Percentiles rank a stretch among this genome's conserved stretches.
These are phyloP conservation scores for Morella rubra DNA, from an alignment of 306 rosid species.

Conservation along the genomic window DNA sequence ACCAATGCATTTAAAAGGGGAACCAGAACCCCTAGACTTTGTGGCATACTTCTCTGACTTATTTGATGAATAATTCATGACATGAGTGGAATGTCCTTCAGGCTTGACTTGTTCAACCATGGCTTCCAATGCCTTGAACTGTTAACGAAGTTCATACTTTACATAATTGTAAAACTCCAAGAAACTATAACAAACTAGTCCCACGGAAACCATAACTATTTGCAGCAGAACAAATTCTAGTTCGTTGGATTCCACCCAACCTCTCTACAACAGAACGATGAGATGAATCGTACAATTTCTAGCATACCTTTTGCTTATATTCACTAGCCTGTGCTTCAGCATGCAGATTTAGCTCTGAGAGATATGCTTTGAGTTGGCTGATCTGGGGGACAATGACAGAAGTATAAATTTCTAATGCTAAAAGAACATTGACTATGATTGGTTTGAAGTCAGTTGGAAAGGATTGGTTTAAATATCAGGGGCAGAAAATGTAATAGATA, in stretches of 20 bases:
- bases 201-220: neutral
- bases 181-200: constrained; percentile 4
- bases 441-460: neutral
- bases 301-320: constrained; percentile 74
- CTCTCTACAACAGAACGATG: constrained; percentile 5
- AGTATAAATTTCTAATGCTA: constrained; percentile 6
- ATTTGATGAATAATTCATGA: constrained; percentile 60
- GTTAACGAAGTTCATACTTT: constrained; percentile 27
- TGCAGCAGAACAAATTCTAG: neutral
- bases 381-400: constrained; percentile 47
- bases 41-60: constrained; percentile 59
- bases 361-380: constrained; percentile 60
- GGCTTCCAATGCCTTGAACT: constrained; percentile 91
- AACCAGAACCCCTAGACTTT: constrained; percentile 88
- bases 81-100: constrained; percentile 53
- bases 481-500: constrained; percentile 16
- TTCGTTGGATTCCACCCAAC: neutral
- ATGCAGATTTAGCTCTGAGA: constrained; percentile 87
- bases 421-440: neutral
- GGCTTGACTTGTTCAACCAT: constrained; percentile 84
- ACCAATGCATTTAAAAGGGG: constrained; percentile 98
- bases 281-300: constrained; percentile 16
- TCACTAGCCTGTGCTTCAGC: constrained; percentile 96
- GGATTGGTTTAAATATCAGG: neutral
- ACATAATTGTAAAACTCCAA: constrained; percentile 6